These are phyloP conservation scores for Ramaria rubella DNA, from an alignment of 768 basidiomycete genomes.

Conservation along the genomic window DNA sequence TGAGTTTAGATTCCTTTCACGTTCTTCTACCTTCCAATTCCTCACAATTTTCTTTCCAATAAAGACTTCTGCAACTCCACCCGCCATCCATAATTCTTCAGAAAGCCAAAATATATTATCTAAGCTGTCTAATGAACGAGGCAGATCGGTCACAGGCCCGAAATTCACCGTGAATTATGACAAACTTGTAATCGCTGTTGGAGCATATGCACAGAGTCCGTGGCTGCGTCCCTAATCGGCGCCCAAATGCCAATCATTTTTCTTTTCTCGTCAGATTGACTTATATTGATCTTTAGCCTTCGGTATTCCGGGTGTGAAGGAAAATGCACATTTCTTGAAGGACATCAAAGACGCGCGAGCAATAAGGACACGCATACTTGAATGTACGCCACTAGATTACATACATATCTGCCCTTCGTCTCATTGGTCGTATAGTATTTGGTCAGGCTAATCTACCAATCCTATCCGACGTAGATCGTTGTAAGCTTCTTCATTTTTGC, in stretches of 20 bases:
- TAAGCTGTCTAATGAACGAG: not conserved
- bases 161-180: conserved; percentile 64
- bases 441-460: conserved; percentile 83
- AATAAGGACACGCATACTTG: conserved; percentile 67
- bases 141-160: conserved; percentile 10
- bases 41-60: not conserved
- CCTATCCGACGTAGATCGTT: conserved; percentile 64
- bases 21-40: not conserved
- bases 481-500: conserved; percentile 77
- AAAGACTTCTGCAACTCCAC: conserved; percentile 10
- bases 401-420: conserved; percentile 12
- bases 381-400: conserved; percentile 38
- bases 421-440: conserved; percentile 44
- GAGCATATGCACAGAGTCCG: conserved; percentile 79
- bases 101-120: not conserved
- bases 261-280: conserved; percentile 1
- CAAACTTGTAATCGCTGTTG: conserved; percentile 78
- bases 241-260: too few relatives aligned
- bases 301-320: conserved; percentile 68
- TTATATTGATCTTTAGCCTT: conserved; percentile 40
- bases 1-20: conserved; percentile 27
- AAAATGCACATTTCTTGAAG: conserved; percentile 77
- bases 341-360: conserved; percentile 68
- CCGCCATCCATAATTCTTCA: conserved; percentile 6
- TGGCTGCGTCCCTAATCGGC: not conserved